Base-by-base conservation (phyloP, 306 rosid genomes). In the Vigna hirtella region DNA sequence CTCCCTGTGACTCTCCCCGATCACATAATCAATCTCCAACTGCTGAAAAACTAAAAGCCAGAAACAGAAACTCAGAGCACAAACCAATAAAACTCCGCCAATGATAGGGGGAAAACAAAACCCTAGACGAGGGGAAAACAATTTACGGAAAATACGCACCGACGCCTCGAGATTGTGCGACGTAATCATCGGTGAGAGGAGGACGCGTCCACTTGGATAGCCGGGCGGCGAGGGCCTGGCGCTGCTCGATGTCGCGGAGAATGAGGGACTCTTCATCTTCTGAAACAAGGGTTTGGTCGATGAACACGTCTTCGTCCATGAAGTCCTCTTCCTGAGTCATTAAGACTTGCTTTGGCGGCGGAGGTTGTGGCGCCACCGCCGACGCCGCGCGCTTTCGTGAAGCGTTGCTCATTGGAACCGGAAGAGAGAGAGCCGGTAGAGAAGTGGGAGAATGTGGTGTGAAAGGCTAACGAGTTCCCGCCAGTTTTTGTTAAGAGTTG, bases 11-110 rank as follows among this genome's bases (percentile, higher is more conserved):
- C 85, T 89, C 76, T 91, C 98, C 58, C 93, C 96, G 11, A 92
- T 88, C 53, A 95, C 93, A 56, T 91, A 95, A 80, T 95, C 98
- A 76, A 95, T 95, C 82, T 95, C 98, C 79, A 95, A 65, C 76
- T 95, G 98, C 86, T 95, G 98, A 79, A 95, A 95, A 43, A 84
- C 98, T 95, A 71, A 9, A 75, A 65, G 30, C 28, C 56, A 6
- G 15, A 10, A 42, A 30, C 8, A 49, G 76, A 7, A 81, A 2
- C 1, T 14, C 9, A 17, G 18, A 75, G 63, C 40, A 40, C 15
- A 49, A 32, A 63, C 0, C 20, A 10, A 58, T 66, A 70, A 82
- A 83, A 50, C 42, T 66, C 52, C 66, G 77, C 48, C 5, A 43
- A 55, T 2, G 22, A 14, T 16, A 13, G 40, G 2, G 38, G 9